Percentiles rank a stretch among this genome's conserved stretches.
Evolutionary conservation across 257 asterid species (phyloP).

Genomic region (Henckelia pumila): DNA sequence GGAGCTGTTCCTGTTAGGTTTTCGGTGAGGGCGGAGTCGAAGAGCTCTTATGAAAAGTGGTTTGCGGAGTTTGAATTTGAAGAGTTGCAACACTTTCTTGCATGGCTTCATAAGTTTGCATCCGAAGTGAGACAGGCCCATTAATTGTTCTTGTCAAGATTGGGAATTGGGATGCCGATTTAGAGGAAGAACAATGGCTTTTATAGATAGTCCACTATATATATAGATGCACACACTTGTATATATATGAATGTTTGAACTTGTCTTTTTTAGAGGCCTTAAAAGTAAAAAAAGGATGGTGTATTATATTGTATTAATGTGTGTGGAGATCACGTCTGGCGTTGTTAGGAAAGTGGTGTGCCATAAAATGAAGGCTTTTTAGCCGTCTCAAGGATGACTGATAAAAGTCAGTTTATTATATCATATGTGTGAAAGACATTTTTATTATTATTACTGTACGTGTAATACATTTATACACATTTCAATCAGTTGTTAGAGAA

Average conservation of each 20-base stretch:
- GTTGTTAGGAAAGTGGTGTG: slow-evolving; percentile 25
- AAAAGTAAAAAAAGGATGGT: not conserved
- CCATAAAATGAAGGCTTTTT: slow-evolving; percentile 31
- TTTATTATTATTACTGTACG: too few relatives aligned
- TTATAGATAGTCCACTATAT: not conserved
- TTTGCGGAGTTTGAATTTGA: slow-evolving; percentile 43
- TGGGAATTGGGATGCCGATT: too few relatives aligned
- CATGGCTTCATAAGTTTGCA: slow-evolving; percentile 53
- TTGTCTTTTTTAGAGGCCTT: slow-evolving; percentile 21
- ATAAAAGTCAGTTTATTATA: too few relatives aligned
- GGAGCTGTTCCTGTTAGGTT: slow-evolving; percentile 15
- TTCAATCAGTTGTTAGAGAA: too few relatives aligned
- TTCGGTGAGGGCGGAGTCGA: slow-evolving; percentile 22
- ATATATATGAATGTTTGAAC: not conserved
- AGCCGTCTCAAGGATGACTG: slow-evolving; percentile 11
- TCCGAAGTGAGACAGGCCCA: slow-evolving; percentile 41
- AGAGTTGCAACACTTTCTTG: slow-evolving; percentile 47
- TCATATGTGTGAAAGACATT: too few relatives aligned
- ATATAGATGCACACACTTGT: not conserved
- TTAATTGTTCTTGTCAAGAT: slow-evolving; percentile 26
- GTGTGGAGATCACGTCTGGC: slow-evolving; percentile 55
- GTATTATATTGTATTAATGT: not conserved
- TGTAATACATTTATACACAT: too few relatives aligned
- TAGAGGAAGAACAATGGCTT: slow-evolving; percentile 24
- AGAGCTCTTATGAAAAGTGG: slow-evolving; percentile 48